Evolutionary conservation across 2,329 filamentous ascomycete genomes (phyloP).

Genomic region (Epichloe glyceriae): DNA sequence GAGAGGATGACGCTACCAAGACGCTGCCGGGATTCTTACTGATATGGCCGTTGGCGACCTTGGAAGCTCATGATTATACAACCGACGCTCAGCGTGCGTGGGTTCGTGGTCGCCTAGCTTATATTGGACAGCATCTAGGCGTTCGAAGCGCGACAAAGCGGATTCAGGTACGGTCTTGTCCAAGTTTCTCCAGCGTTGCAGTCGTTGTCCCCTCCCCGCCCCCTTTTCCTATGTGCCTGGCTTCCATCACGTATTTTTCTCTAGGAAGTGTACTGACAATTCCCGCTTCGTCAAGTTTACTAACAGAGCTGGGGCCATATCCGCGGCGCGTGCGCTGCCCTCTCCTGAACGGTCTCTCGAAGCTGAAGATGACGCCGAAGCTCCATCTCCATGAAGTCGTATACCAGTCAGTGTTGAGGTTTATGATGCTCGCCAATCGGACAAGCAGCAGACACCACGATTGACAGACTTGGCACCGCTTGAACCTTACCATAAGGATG

Average conservation of each 20-base stretch:
- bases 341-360: background rate
- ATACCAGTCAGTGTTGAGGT: no score
- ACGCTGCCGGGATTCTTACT: background rate
- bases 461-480: no score
- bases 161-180: background rate
- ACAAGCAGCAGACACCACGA: no score
- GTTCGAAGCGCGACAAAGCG: background rate
- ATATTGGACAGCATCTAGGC: background rate
- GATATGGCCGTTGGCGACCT: background rate
- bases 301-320: background rate
- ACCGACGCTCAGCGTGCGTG: background rate
- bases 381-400: background rate
- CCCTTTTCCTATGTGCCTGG: no score
- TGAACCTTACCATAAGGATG: no score
- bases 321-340: background rate
- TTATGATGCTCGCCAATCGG: no score
- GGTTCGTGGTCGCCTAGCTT: background rate
- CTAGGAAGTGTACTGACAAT: background rate
- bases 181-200: no score
- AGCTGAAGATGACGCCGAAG: background rate
- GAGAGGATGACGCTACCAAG: background rate
- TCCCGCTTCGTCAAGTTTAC: background rate
- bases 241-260: no score
- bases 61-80: background rate
- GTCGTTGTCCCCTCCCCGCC: no score